Conservation (phyloP, 257 asterid species). For the Gentiana dahurica region DNA sequence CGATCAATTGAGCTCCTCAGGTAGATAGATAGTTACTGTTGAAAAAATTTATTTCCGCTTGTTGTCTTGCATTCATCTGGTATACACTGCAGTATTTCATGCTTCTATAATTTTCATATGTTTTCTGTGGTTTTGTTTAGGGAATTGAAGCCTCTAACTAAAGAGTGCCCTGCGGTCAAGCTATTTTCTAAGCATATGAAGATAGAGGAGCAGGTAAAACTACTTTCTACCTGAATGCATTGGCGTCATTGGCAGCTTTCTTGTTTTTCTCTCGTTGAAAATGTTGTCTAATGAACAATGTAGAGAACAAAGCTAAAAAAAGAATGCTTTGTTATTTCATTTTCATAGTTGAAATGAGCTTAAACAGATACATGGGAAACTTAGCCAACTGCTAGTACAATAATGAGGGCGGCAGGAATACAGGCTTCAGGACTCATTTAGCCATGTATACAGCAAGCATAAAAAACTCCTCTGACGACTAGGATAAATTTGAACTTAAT, state of each 20-base stretch:
- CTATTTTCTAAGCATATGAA: slow-evolving; percentile 96
- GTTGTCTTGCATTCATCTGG: background rate
- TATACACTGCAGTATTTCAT: background rate
- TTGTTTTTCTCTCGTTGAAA: background rate
- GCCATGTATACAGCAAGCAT: too few relatives aligned
- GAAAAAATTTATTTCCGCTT: too few relatives aligned
- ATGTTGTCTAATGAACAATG: too few relatives aligned
- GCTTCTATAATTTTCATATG: background rate
- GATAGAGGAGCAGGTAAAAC: slow-evolving; percentile 86
- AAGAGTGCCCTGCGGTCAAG: slow-evolving; percentile 88
- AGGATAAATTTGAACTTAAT: too few relatives aligned
- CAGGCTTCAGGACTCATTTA: too few relatives aligned
- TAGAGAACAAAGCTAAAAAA: too few relatives aligned
- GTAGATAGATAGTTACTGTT: slow-evolving; percentile 23
- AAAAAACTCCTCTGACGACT: too few relatives aligned
- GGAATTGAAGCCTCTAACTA: slow-evolving; percentile 70
- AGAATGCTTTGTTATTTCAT: too few relatives aligned
- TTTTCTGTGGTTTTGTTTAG: slow-evolving; percentile 17
- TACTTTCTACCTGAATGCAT: background rate
- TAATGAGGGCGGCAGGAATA: too few relatives aligned
- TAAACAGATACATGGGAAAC: too few relatives aligned
- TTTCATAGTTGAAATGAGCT: too few relatives aligned
- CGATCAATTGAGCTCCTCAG: slow-evolving; percentile 75
- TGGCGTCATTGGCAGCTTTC: background rate
- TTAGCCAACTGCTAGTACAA: too few relatives aligned